Conservation (phyloP, 208 protist species). For the Herpetomonas samuelpessoai region DNA sequence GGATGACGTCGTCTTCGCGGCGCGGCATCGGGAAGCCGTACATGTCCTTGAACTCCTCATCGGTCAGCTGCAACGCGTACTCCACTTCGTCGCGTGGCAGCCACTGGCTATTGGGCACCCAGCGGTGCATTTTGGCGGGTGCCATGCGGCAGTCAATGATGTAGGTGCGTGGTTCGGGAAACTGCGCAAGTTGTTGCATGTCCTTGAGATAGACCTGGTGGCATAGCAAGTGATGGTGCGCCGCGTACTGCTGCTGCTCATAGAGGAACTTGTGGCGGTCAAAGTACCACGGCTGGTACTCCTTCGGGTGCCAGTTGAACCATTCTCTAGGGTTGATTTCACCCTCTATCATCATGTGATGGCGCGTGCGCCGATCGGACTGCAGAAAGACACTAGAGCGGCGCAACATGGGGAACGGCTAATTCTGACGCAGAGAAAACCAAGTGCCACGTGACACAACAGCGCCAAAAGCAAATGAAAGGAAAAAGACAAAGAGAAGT, state of each 20-base stretch:
- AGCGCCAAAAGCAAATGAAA: constrained; percentile 13
- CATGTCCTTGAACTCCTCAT: constrained; percentile 87
- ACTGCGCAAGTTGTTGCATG: constrained; percentile 65
- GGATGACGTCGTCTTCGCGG: constrained; percentile 74
- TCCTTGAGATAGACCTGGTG: constrained; percentile 85
- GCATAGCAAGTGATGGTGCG: constrained; percentile 80
- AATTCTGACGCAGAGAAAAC: neutral
- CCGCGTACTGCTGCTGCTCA: constrained; percentile 82
- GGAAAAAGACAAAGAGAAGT: constrained; percentile 13
- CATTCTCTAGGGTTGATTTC: constrained; percentile 89
- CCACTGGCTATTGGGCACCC: constrained; percentile 86
- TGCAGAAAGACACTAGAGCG: constrained; percentile 28
- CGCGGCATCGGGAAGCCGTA: constrained; percentile 82
- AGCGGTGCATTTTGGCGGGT: constrained; percentile 80
- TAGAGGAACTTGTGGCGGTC: constrained; percentile 91
- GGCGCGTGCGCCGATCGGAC: constrained; percentile 81
- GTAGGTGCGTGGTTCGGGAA: constrained; percentile 70
- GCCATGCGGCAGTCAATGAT: constrained; percentile 79
- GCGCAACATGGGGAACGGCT: constrained; percentile 21
- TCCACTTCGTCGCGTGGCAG: constrained; percentile 89
- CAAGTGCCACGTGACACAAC: constrained; percentile 5
- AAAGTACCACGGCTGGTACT: constrained; percentile 93
- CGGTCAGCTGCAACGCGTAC: constrained; percentile 85
- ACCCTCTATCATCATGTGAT: constrained; percentile 90
- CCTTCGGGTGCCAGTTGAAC: constrained; percentile 91